Evolutionary conservation across 2,329 filamentous ascomycete species (phyloP).

Genomic region (Tetracladium maxilliforme): DNA sequence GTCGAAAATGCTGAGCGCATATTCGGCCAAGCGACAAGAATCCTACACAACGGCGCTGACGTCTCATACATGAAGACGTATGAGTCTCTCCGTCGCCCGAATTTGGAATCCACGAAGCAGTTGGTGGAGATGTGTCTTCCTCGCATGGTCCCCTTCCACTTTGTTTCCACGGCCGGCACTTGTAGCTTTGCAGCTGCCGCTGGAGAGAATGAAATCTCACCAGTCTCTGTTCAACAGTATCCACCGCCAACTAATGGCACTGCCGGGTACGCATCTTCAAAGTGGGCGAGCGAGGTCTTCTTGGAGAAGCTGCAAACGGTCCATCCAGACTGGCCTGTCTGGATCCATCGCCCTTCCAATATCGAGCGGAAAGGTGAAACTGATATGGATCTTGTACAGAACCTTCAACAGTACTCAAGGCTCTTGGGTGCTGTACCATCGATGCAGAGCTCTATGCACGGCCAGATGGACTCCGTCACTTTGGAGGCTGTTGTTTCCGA

Average conservation of each 20-base stretch:
- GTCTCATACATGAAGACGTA: slow-evolving; percentile 22
- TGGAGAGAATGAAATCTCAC: slow-evolving; percentile 1
- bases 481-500: slow-evolving; percentile 2
- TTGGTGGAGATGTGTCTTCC: slow-evolving; percentile 16
- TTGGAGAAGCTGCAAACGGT: slow-evolving; percentile 12
- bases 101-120: slow-evolving; percentile 18
- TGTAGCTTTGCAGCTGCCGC: slow-evolving; percentile 4
- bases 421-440: slow-evolving; percentile 2
- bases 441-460: slow-evolving; percentile 1
- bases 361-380: slow-evolving; percentile 4
- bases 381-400: slow-evolving; percentile 4
- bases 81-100: slow-evolving; percentile 14
- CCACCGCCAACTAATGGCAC: slow-evolving; percentile 9
- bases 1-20: slow-evolving; percentile 14
- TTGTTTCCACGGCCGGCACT: slow-evolving; percentile 16
- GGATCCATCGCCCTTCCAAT: slow-evolving; percentile 14
- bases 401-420: slow-evolving; percentile 3
- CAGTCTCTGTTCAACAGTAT: slow-evolving; percentile 5
- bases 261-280: slow-evolving; percentile 17
- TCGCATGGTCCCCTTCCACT: slow-evolving; percentile 18
- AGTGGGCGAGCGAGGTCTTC: slow-evolving; percentile 18
- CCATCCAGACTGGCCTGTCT: slow-evolving; percentile 8
- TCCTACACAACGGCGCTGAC: slow-evolving; percentile 38
- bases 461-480: slow-evolving; percentile 3
- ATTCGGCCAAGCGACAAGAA: slow-evolving; percentile 18